Percentiles rank a stretch among this genome's conserved stretches.
Conservation (phyloP, 352 stramenopile genomes). For the Globisporangium acanthophoron region DNA sequence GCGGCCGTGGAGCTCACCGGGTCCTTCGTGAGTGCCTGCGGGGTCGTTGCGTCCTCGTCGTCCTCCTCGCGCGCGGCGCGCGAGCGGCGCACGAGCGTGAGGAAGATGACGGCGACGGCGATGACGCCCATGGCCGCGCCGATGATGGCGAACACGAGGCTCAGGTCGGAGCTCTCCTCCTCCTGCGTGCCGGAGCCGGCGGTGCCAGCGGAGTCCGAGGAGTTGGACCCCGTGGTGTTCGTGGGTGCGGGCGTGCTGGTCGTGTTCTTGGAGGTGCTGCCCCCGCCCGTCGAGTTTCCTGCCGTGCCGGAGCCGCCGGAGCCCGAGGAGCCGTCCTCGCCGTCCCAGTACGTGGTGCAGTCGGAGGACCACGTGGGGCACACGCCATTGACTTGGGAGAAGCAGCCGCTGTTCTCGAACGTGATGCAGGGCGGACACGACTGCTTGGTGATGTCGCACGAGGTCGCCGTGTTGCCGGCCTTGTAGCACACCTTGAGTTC, state of each 20-base stretch:
- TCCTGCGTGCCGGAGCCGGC: constrained; percentile 5
- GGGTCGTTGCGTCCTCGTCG: constrained; percentile 39
- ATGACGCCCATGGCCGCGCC: constrained; percentile 74
- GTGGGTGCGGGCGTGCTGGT: constrained; percentile 2
- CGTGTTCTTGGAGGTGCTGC: constrained; percentile 4
- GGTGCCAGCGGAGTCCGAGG: background rate
- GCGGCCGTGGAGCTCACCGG: constrained; percentile 25
- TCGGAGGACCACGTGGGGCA: constrained; percentile 27
- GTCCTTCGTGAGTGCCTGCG: constrained; percentile 29
- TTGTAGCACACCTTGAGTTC: constrained; percentile 26
- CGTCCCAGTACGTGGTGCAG: constrained; percentile 18
- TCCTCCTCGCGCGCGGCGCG: constrained; percentile 55
- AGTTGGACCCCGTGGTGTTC: constrained; percentile 10
- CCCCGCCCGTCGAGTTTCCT: background rate
- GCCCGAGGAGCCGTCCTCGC: constrained; percentile 7
- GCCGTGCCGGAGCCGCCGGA: constrained; percentile 1
- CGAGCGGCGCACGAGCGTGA: constrained; percentile 69
- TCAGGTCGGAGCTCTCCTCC: constrained; percentile 49
- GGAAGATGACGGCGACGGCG: constrained; percentile 69
- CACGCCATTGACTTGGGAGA: constrained; percentile 6
- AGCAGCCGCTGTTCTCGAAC: constrained; percentile 28
- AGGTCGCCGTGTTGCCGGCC: constrained; percentile 1
- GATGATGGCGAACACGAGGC: constrained; percentile 71
- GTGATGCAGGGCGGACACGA: constrained; percentile 31
- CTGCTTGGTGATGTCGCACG: constrained; percentile 20